These are phyloP conservation scores for Ramaria sp. DNA, from an alignment of 768 basidiomycete genomes.

Conservation along the genomic window DNA sequence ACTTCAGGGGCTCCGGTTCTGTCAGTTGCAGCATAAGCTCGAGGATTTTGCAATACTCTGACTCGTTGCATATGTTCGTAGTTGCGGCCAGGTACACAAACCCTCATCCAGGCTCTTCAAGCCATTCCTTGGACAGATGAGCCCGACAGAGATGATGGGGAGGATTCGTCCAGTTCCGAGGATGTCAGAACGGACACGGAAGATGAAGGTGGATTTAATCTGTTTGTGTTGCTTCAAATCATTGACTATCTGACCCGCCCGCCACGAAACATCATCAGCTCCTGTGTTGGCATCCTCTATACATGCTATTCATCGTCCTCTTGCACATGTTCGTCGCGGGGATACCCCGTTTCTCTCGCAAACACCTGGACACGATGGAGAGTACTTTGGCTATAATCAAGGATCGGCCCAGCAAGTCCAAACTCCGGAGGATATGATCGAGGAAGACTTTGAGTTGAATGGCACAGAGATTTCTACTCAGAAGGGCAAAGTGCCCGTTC, in stretches of 20 bases:
- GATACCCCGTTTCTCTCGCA: constrained; percentile 14
- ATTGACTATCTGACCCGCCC: not conserved
- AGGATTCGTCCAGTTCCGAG: constrained; percentile 57
- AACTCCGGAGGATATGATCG: constrained; percentile 32
- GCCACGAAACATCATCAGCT: constrained; percentile 7
- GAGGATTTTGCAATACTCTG: not conserved
- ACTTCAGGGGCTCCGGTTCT: constrained; percentile 62
- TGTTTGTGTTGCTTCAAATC: not conserved
- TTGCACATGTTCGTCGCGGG: constrained; percentile 52
- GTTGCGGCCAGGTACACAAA: constrained; percentile 85
- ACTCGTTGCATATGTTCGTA: constrained; percentile 18
- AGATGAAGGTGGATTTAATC: not conserved
- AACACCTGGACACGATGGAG: constrained; percentile 1
- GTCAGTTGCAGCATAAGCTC: constrained; percentile 29
- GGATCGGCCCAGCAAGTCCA: constrained; percentile 16
- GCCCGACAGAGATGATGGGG: constrained; percentile 57
- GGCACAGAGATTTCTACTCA: not conserved
- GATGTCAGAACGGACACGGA: constrained; percentile 32
- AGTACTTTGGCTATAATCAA: constrained; percentile 2
- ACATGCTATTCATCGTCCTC: constrained; percentile 75
- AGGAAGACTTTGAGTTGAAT: constrained; percentile 42
- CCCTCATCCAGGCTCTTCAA: constrained; percentile 80
- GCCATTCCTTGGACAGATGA: constrained; percentile 71
- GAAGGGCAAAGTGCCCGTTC: not conserved
- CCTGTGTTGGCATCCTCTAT: constrained; percentile 63